Evolutionary conservation across 2,329 filamentous ascomycete genomes (phyloP).

Genomic region (Hirsutella rhossiliensis): DNA sequence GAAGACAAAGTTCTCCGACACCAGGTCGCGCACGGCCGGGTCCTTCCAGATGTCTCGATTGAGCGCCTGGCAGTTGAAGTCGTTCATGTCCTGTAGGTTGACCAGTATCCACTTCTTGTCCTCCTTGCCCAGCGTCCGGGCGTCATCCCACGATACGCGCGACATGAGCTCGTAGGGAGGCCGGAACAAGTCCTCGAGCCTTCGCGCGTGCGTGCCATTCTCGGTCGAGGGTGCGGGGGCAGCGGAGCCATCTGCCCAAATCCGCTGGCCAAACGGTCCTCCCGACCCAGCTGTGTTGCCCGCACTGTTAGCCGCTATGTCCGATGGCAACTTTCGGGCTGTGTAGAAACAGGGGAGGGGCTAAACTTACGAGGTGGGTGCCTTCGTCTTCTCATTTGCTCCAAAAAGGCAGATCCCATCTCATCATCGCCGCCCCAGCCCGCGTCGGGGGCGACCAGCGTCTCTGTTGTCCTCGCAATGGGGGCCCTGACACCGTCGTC

Average conservation of each 20-base stretch:
- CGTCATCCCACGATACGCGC: constrained; percentile 68
- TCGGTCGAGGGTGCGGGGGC: constrained; percentile 18
- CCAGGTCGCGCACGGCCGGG: constrained; percentile 59
- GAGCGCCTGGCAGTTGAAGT: constrained; percentile 88
- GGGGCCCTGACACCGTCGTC: constrained; percentile 69
- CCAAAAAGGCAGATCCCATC: constrained; percentile 49
- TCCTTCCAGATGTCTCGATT: constrained; percentile 98
- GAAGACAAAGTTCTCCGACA: constrained; percentile 90
- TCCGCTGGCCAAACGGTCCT: constrained; percentile 26
- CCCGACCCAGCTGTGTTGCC: constrained; percentile 9
- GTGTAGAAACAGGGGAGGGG: not conserved
- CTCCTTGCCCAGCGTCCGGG: constrained; percentile 74
- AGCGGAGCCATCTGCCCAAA: constrained; percentile 19
- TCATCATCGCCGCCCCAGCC: constrained; percentile 33
- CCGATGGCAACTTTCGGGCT: not conserved
- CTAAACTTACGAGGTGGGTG: constrained; percentile 17
- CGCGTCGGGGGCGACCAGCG: constrained; percentile 59
- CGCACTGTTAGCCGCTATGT: not conserved
- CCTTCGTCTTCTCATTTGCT: constrained; percentile 46
- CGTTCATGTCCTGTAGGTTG: constrained; percentile 85
- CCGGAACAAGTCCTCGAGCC: constrained; percentile 82
- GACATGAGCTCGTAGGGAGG: constrained; percentile 88
- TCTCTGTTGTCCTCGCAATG: constrained; percentile 84
- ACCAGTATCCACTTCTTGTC: constrained; percentile 89
- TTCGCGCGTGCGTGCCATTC: constrained; percentile 55